These are phyloP conservation scores for Panus rudis DNA, from an alignment of 768 basidiomycete species.

Conservation along the genomic window DNA sequence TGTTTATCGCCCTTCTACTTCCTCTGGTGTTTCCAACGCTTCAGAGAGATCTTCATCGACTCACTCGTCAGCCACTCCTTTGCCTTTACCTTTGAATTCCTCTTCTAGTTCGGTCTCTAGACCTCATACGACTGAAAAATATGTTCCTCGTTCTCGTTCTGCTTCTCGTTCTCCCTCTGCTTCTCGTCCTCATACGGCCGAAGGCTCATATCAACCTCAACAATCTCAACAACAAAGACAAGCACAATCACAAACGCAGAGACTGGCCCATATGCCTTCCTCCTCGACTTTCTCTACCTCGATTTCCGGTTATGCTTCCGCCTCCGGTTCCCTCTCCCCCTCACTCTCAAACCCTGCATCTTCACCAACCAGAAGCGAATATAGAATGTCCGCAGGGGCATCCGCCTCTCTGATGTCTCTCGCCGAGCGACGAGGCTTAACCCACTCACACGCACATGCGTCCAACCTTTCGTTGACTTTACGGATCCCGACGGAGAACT, in stretches of 20 bases:
- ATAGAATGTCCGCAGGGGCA: too few relatives aligned
- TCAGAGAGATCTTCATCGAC: slow-evolving; percentile 5
- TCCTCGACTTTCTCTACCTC: too few relatives aligned
- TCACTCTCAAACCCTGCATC: neutral
- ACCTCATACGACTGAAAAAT: neutral
- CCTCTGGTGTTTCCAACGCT: slow-evolving; percentile 12
- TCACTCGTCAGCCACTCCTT: slow-evolving; percentile 4
- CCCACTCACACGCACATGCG: too few relatives aligned
- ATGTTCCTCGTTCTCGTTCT: neutral
- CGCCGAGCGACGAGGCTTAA: slow-evolving; percentile 20
- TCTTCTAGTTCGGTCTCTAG: neutral
- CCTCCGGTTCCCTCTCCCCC: too few relatives aligned
- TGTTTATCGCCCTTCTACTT: slow-evolving; percentile 17
- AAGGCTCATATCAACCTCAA: too few relatives aligned
- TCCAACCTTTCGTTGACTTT: slow-evolving; percentile 18
- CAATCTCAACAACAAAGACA: too few relatives aligned
- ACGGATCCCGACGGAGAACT: slow-evolving; percentile 36
- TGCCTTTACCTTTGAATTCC: slow-evolving; percentile 3
- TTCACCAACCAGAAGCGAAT: neutral
- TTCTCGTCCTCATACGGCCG: neutral
- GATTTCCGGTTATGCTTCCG: too few relatives aligned
- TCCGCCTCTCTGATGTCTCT: slow-evolving; percentile 5
- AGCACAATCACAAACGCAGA: too few relatives aligned
- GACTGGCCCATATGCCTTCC: too few relatives aligned
- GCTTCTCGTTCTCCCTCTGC: neutral